Evolutionary conservation across 2,329 filamentous ascomycete genomes (phyloP).

Genomic region (Exophiala phaeomuriformis): DNA sequence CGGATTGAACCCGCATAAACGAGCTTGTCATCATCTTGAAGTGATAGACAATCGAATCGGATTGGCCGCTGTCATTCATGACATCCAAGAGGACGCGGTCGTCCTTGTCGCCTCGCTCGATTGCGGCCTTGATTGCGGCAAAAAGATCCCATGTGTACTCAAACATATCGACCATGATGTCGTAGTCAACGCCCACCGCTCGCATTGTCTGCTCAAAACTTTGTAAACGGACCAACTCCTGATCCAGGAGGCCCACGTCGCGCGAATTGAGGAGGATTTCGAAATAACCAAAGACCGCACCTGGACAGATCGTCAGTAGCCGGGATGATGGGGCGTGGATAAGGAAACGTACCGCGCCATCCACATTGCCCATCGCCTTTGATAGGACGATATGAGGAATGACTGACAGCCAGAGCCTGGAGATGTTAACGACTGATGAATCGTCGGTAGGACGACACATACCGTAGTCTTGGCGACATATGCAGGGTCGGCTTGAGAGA

Average conservation of each 20-base stretch:
- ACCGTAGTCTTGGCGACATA: conserved; percentile 85
- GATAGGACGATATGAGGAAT: conserved; percentile 79
- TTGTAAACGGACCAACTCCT: conserved; percentile 65
- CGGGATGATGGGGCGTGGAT: conserved; percentile 12
- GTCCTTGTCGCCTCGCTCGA: conserved; percentile 51
- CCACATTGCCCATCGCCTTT: conserved; percentile 94
- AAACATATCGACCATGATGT: conserved; percentile 75
- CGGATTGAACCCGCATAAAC: conserved; percentile 69
- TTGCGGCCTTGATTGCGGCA: conserved; percentile 52
- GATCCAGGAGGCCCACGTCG: conserved; percentile 57
- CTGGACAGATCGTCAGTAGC: conserved; percentile 41
- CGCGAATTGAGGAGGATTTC: conserved; percentile 68
- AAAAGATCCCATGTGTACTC: conserved; percentile 66
- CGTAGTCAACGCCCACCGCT: conserved; percentile 59
- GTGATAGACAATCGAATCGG: conserved; percentile 78
- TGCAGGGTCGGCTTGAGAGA: conserved; percentile 73
- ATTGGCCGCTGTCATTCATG: conserved; percentile 65
- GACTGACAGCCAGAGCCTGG: conserved; percentile 71
- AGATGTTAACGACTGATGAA: conserved; percentile 20
- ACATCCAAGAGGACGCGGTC: conserved; percentile 52
- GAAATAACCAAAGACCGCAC: conserved; percentile 87
- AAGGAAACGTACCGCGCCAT: conserved; percentile 75
- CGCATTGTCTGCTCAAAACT: conserved; percentile 64
- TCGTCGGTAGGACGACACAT: conserved; percentile 20
- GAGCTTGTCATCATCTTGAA: conserved; percentile 71